Evolutionary conservation across 495 filamentous ascomycete genomes (phyloP).

Genomic region (Penicillium herquei): DNA sequence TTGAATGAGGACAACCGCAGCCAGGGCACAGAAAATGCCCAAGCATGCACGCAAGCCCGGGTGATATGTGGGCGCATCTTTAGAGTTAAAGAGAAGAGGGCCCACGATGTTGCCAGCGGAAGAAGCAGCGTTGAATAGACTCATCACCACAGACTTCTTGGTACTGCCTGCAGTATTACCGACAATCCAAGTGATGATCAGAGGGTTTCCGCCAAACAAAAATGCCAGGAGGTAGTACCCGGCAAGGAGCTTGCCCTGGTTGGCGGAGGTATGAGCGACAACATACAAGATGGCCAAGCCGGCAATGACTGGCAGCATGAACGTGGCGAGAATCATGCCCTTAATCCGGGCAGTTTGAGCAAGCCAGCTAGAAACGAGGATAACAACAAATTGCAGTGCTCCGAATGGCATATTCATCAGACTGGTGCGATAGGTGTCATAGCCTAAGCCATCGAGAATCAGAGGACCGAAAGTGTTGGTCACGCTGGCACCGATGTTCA

Average conservation of each 20-base stretch:
- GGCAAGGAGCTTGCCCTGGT: constrained; percentile 46
- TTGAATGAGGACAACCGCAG: constrained; percentile 49
- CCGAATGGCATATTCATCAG: constrained; percentile 53
- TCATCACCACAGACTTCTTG: constrained; percentile 56
- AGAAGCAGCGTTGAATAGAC: constrained; percentile 42
- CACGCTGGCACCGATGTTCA: constrained; percentile 61
- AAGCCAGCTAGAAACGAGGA: constrained; percentile 41
- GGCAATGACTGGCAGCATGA: constrained; percentile 55
- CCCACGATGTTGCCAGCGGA: constrained; percentile 50
- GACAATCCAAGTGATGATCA: constrained; percentile 51
- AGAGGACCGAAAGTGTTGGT: constrained; percentile 60
- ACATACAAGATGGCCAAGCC: constrained; percentile 57
- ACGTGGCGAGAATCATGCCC: constrained; percentile 41
- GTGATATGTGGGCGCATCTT: constrained; percentile 48
- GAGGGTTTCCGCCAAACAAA: constrained; percentile 52
- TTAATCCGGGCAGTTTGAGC: constrained; percentile 53
- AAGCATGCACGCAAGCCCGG: constrained; percentile 55
- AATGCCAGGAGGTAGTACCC: constrained; percentile 65
- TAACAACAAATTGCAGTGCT: constrained; percentile 43
- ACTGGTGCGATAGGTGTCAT: constrained; percentile 53
- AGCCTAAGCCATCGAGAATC: constrained; percentile 59
- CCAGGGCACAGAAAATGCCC: constrained; percentile 55
- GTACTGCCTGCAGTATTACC: constrained; percentile 50
- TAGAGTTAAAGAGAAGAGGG: constrained; percentile 42
- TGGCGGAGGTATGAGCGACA: constrained; percentile 38